Evolutionary conservation across 441 rosid species (phyloP), one percentile per base, ranked within the genome.

Genomic region (Viola pubescens): DNA sequence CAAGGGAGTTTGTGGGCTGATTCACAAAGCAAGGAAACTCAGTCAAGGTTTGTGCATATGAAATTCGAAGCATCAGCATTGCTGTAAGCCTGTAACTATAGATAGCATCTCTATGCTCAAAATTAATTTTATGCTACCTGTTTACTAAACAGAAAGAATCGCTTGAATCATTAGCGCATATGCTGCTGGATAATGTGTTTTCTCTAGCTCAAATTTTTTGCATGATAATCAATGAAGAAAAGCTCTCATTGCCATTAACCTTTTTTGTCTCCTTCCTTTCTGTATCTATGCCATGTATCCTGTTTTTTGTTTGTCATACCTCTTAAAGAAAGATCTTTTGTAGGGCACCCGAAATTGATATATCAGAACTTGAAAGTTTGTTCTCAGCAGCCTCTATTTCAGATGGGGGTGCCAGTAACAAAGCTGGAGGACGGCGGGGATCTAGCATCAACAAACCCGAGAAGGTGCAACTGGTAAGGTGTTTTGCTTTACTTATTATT

Each of bases 1-100:
- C 86, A 83, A 74, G 98, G 98, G 62, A 92, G 98, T 82, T 73
- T 92, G 67, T 92, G 98, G 98, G 98, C 95, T 65, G 98, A 89
- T 74, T 79, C 88, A 61, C 84, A 76, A 62, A 81, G 86, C 65
- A 90, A 86, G 64, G 97, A 89, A 65, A 81, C 77, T 75, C 81
- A 81, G 48, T 75, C 92, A 65, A 81, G 96, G 98, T 88, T 62
- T 26, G 79, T 76, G 58, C 48, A 69, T 64, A 42, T 58, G 41
- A 10, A 57, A 59, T 58, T 10, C 49, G 5, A 50, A 52, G 40
- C 46, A 40, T 59, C 44, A 57, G 41, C 11, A 0, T 48, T 46
- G 12, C 52, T 11, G 63, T 54, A 16, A 19, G n/a, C n/a, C n/a
- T n/a, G n/a, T n/a, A n/a, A n/a, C 64, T 58, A 49, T 65, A 62